phyloP scores from a whole-genome alignment of 2,329 filamentous ascomycete species.

The Geoglossum cookeanum region DNA sequence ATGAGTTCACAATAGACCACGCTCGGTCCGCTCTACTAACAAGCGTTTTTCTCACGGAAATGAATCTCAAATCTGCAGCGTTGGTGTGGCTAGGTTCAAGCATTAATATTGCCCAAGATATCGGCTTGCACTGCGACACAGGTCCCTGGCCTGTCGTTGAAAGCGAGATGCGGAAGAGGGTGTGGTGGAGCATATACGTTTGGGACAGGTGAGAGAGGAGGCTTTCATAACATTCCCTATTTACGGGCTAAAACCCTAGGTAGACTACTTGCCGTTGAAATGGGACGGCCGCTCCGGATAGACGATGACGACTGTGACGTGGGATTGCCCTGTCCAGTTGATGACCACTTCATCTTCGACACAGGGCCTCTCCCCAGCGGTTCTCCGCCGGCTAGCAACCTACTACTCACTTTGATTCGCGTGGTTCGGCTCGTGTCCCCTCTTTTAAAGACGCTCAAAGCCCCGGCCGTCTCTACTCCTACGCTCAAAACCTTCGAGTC shows the following conservation, averaged over 20 bases:
- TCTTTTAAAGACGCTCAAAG: conserved; percentile 49
- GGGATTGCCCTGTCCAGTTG: conserved; percentile 35
- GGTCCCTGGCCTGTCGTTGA: conserved; percentile 58
- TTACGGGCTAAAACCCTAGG: background rate
- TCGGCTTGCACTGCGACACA: conserved; percentile 61
- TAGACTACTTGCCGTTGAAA: conserved; percentile 56
- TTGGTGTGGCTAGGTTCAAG: conserved; percentile 74
- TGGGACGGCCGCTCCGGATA: conserved; percentile 64
- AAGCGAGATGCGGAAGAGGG: conserved; percentile 64
- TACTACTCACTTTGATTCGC: conserved; percentile 61
- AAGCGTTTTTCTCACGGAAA: conserved; percentile 64
- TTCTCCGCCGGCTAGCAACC: conserved; percentile 41
- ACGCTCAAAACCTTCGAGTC: conserved; percentile 63
- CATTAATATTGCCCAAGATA: conserved; percentile 62
- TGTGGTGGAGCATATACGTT: conserved; percentile 91
- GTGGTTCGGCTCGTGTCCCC: conserved; percentile 61
- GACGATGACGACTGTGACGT: conserved; percentile 80
- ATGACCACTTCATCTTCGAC: conserved; percentile 54
- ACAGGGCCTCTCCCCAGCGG: conserved; percentile 25
- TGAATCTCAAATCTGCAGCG: conserved; percentile 68
- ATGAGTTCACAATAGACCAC: conserved; percentile 58
- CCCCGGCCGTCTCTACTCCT: conserved; percentile 43
- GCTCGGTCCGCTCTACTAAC: conserved; percentile 53
- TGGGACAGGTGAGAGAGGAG: conserved; percentile 48
- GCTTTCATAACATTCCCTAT: background rate